Evolutionary conservation across 768 basidiomycete species (phyloP), one percentile per base, ranked within the genome.

Genomic region (Leucogyrophana mollusca): DNA sequence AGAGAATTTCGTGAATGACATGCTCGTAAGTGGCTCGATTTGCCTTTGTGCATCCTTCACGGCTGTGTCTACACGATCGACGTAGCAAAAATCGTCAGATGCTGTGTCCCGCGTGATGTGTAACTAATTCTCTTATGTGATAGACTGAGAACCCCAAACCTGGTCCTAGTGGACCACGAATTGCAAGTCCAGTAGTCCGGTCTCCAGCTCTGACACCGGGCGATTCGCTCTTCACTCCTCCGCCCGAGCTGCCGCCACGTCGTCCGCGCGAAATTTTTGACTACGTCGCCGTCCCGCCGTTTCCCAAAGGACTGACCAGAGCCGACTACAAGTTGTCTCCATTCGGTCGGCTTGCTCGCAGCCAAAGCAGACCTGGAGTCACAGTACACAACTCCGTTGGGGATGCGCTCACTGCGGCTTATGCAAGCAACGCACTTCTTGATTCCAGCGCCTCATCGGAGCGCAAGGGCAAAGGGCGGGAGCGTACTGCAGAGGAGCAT

Each of bases 161-260:
- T n/a, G 34, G 50, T 25, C n/a, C 58, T 27, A 50, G 51, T 20
- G 42, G 39, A 33, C 41, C 4, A 0, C 17, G 21, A 16, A 9
- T 0, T 33, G 9, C 8, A 3, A n/a, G 48, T 14, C 23, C 18
- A 25, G n/a, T 9, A 9, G 50, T 13, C 13, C 16, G 18, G 37
- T n/a, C 14, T 7, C 45, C 37, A 47, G 46, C 32, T 22, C 30
- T 24, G 25, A 49, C 34, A 36, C 34, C 4, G 3, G 44, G 56
- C 17, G 49, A 40, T 7, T 63, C 58, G 9, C 60, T 67, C 34
- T 65, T 65, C 39, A 65, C 64, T 0, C 65, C 65, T 20, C 60
- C 63, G 10, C 54, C 56, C 3, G 46, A 33, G 5, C 27, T 13
- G 13, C 27, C 27, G 6, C 24, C 45, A 6, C 49, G 25, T 40